Evolutionary conservation across 805 yeast genomes (phyloP), one percentile per base, ranked within the genome.

Genomic region (Torulaspora microellipsoides): DNA sequence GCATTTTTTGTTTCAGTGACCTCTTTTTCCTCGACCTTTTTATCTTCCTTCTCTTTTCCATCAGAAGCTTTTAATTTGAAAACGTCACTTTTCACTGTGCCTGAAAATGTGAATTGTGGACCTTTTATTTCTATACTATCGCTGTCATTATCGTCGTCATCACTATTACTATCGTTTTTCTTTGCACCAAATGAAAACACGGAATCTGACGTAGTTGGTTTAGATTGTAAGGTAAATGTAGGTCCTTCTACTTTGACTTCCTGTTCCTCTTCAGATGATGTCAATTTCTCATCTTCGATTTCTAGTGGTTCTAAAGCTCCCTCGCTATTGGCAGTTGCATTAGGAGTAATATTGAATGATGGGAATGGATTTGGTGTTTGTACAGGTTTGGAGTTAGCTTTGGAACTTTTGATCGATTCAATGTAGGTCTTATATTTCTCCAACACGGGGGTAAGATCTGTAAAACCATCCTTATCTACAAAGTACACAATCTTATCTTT

Each of bases 221-320:
- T 70, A 25, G 68, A 55, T 12, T 58, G 60, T 27, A 77, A 49
- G 8, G 71, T 73, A 59, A 86, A 86, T 11, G 71, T 64, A 15
- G 95, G 95, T 1, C 95, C 95, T 61, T 85, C 77, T 25, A 83
- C 75, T 58, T 80, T 82, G 20, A 81, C 64, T 30, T 80, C 85
- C 15, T 80, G 79, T 28, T 80, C 85, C 0, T 77, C 71, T 35
- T 77, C 81, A 1, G 75, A 67, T 40, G 74, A 80, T 3, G 74
- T 67, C 2, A 55, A 55, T 29, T 34, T 51, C 23, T 52, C 58
- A 10, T 42, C 54, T 11, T 53, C 56, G 11, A 27, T 9, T 27
- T 36, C 25, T 4, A 12, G 32, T 36, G 54, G 39, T 13, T 52
- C 45, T 17, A 41, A 49, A 17, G 48, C 8, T 6, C 15, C 31